Base-by-base conservation (phyloP, 2,329 filamentous ascomycete species). In the Mollisiaceae sp. region DNA sequence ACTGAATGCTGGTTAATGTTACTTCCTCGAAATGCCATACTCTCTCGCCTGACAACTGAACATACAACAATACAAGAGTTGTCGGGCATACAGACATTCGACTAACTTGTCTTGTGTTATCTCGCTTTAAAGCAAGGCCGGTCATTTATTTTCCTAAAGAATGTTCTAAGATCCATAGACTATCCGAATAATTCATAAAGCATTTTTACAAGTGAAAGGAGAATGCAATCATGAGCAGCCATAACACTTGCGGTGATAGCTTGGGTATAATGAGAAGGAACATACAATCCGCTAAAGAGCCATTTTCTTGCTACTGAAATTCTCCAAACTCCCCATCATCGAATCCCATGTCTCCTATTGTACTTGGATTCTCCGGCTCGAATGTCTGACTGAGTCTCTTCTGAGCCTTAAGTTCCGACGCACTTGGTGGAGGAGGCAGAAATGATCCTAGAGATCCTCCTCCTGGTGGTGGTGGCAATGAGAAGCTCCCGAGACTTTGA, bases 291-390 rank as follows among this genome's bases (percentile, higher is more conserved):
- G 15, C 50, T 4, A 2, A 15, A 11, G 32, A 57, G 35, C 32
- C 20, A 12, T 27, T 39, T 39, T 15, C 18, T 55, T 27, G 4
- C 60, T 70, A 77, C 64, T 77, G 75, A 79, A 96, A 96, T 78
- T 96, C 92, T 22, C 92, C 92, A 84, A 93, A 94, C 75, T 94
- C 90, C 1, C 92, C 93, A 76, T 97, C 91, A 74, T 96, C 92
- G 73, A 95, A 95, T 0, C 52, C 59, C 32, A 55, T 54, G 9
- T 61, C 61, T 12, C 54, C 77, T 18, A 81, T 80, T 47, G 78
- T 78, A 24, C 71, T 72, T 61, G 72, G 71, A 55, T 74, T 72
- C 38, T 76, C 81, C 5, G 84, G 80, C 14, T 85, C 83, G 72
- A 79, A 80, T 73, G 81, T 83, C 76, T 81, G 77, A 69, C 80